Conservation (phyloP, 2,329 filamentous ascomycete species). For the Ceratocystis smalleyi region DNA sequence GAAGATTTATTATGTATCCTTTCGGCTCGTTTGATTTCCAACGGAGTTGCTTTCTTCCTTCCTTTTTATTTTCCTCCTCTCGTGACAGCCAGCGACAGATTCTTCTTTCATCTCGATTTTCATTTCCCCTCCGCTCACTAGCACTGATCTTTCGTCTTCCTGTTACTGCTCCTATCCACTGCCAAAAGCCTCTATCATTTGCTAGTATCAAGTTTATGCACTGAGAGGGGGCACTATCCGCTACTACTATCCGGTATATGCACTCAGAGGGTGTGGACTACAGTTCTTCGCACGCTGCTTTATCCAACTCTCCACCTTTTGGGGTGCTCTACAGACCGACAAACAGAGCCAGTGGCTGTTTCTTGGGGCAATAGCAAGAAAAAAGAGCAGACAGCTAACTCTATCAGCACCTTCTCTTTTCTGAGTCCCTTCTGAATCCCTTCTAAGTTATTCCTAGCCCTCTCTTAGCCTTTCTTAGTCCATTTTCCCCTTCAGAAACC, state of each 20-base stretch:
- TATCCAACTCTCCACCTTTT: background rate
- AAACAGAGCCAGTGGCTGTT: background rate
- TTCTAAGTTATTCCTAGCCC: background rate
- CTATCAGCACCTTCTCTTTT: background rate
- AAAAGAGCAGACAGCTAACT: background rate
- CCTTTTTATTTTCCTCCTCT: background rate
- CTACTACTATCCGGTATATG: background rate
- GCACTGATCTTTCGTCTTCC: background rate
- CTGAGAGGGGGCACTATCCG: background rate
- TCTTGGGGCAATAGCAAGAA: background rate
- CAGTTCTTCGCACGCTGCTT: background rate
- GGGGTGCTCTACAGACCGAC: constrained; percentile 12
- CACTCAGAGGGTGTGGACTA: background rate
- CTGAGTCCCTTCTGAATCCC: constrained; percentile 16
- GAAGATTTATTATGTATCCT: background rate
- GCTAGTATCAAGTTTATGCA: background rate
- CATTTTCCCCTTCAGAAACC: constrained; percentile 12
- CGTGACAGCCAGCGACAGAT: background rate
- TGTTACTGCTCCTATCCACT: background rate
- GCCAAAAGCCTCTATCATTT: background rate
- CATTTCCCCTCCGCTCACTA: background rate
- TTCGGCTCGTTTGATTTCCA: background rate
- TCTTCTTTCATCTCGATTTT: background rate
- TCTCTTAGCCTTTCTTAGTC: constrained; percentile 14
- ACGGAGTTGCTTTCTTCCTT: background rate